Conservation (phyloP, 2,329 filamentous ascomycete genomes). For the Cryphonectria nitschkei region DNA sequence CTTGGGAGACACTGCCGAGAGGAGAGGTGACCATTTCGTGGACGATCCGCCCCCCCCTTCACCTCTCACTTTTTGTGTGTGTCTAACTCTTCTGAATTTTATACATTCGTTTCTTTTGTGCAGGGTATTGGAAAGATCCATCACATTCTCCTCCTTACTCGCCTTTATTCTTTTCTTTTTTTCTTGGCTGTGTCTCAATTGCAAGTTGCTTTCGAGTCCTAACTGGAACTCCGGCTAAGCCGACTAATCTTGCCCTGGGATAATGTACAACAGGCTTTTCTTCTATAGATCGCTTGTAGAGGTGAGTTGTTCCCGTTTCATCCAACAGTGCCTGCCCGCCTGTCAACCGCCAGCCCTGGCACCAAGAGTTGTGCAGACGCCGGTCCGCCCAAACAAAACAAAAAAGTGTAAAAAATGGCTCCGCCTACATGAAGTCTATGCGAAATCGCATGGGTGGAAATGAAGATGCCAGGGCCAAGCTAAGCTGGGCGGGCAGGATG, state of each 20-base stretch:
- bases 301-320: constrained; percentile 10
- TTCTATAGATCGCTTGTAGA: not conserved
- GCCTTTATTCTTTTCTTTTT: no score
- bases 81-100: no score
- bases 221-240: not conserved
- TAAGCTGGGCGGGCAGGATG: not conserved
- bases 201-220: not conserved
- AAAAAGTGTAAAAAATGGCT: not conserved
- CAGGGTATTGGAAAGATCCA: not conserved
- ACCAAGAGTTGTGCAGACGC: constrained; percentile 4
- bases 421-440: constrained; percentile 1
- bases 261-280: constrained; percentile 3
- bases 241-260: not conserved
- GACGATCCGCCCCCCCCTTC: not conserved
- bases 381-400: not conserved
- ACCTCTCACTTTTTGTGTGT: not conserved
- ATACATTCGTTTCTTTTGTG: not conserved
- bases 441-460: not conserved
- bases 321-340: not conserved
- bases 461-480: not conserved
- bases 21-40: not conserved
- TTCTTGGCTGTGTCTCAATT: no score
- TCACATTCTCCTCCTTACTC: not conserved
- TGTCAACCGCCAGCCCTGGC: constrained; percentile 7
- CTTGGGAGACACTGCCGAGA: not conserved